Base-by-base conservation (phyloP, 1,139 yeast genomes). In the Diutina rugosa region DNA sequence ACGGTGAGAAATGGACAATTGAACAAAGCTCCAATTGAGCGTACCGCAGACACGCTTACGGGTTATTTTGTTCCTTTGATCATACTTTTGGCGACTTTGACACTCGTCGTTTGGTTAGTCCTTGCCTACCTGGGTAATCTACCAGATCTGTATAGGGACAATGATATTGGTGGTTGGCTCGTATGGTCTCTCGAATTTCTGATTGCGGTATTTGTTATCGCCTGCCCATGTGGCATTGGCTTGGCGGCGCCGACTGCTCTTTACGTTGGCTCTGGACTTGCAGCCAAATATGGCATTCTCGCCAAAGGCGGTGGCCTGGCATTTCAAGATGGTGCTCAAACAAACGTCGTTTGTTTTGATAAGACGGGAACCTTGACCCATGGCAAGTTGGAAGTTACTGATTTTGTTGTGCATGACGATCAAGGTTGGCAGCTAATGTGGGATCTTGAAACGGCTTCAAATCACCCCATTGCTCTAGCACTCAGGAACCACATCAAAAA, bases 231-330 rank as follows among this genome's bases (percentile, higher is more conserved):
- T 67, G 79, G 79, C 1, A 71, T 76, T 59, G 80, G 79, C 0
- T 67, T 76, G 52, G 80, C 80, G 21, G 79, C 79, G 0, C 80
- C 80, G 2, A 74, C 80, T 1, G 80, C 80, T 1, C 64, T 76
- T 46, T 74, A 74, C 64, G 79, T 75, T 5, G 80, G 80, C 0
- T 71, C 79, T 4, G 78, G 79, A 0, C 65, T 76, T 59, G 79
- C 80, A 45, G 79, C 79, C 12, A 74, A 72, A 57, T 62, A 82
- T 65, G 95, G 95, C n/a, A 83, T 87, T 55, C 71, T 87, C 55
- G 90, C 87, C 1, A 79, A 85, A 63, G 93, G 93, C 44, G 95
- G 95, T 12, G 95, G 95, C 53, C 84, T 82, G 56, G 90, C 93
- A 1, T 86, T 87, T 65, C 91, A 87, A 67, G 90, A 87, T 64